Evolutionary conservation across 305 asterid genomes (phyloP).

Genomic region (Ajuga reptans): DNA sequence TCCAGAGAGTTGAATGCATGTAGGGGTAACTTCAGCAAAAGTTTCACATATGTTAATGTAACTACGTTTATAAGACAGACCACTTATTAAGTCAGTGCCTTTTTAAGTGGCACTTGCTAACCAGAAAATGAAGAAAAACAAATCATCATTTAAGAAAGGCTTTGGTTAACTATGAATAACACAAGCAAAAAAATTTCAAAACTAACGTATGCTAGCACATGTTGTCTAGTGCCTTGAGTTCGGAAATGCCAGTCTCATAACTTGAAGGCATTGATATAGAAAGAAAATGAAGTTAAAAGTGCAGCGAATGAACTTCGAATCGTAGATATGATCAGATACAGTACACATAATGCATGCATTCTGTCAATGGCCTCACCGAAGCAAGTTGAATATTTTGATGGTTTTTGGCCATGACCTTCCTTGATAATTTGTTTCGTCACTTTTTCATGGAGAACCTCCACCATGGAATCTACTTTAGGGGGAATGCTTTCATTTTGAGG

Average conservation of each 20-base stretch:
- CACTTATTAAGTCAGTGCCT: neutral
- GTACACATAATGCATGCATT: too few species aligned
- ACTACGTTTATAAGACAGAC: constrained; percentile 8
- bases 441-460: constrained; percentile 80
- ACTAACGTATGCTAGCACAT: neutral
- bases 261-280: neutral
- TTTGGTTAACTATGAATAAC: neutral
- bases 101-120: neutral
- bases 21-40: neutral
- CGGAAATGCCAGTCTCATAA: neutral
- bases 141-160: neutral
- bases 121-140: neutral
- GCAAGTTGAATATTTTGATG: constrained; percentile 92
- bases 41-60: neutral
- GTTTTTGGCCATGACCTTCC: constrained; percentile 92
- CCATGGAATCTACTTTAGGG: constrained; percentile 64
- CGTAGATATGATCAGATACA: too few species aligned
- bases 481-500: constrained; percentile 59
- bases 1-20: constrained; percentile 14
- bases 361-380: constrained; percentile 50
- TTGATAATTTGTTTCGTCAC: constrained; percentile 74
- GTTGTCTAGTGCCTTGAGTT: neutral
- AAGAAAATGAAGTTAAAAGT: too few species aligned
- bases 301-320: too few species aligned
- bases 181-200: neutral